These are phyloP conservation scores for Nannizzia gypsea DNA, from an alignment of 2,329 filamentous ascomycete genomes.

Conservation along the genomic window DNA sequence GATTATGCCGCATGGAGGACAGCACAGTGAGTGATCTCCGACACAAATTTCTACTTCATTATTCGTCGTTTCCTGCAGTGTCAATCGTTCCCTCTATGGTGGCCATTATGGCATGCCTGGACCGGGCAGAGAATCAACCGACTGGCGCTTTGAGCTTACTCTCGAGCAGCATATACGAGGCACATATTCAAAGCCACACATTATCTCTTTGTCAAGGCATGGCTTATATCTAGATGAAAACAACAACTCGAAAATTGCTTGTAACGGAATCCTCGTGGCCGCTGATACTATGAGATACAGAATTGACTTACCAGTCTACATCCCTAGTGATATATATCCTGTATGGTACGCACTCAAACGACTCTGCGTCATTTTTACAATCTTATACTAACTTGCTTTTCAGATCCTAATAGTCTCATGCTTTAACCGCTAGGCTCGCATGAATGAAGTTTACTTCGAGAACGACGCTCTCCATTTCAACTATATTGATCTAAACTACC, in stretches of 20 bases:
- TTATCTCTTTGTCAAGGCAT: background rate
- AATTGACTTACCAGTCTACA: background rate
- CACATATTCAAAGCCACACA: background rate
- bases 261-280: background rate
- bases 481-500: too few species aligned
- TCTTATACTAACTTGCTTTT: too few species aligned
- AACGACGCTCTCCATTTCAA: too few species aligned
- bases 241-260: background rate
- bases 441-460: too few species aligned
- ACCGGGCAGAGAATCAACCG: background rate
- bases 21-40: background rate
- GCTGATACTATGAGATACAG: background rate
- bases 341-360: background rate
- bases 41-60: too few species aligned
- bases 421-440: too few species aligned
- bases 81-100: background rate
- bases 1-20: background rate
- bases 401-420: too few species aligned
- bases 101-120: background rate
- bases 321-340: background rate
- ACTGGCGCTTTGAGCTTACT: background rate
- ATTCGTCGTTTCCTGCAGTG: background rate
- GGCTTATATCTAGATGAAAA: background rate
- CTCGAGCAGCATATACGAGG: background rate
- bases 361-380: too few species aligned